phyloP scores from a whole-genome alignment of 345 rosid genomes.

The Aquilaria yunnanensis region DNA sequence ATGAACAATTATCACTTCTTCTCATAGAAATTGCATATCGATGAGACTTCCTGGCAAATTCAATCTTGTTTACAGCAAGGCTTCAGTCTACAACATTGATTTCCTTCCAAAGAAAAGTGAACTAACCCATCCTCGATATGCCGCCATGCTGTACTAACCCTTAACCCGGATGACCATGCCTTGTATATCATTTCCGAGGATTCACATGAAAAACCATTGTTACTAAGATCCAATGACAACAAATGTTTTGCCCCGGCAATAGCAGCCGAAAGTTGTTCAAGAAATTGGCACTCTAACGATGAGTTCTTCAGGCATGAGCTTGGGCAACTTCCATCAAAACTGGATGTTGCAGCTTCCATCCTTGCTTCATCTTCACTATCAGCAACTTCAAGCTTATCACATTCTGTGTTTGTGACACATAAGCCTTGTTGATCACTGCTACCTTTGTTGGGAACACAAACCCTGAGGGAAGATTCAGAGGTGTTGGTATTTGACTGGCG shows the following conservation, averaged over 20 bases:
- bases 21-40: no score
- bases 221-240: constrained; percentile 63
- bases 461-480: constrained; percentile 18
- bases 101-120: constrained; percentile 53
- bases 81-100: constrained; percentile 51
- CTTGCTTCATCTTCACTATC: constrained; percentile 71
- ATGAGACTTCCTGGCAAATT: not conserved
- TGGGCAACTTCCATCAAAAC: constrained; percentile 33
- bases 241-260: constrained; percentile 55
- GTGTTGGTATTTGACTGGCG: constrained; percentile 15
- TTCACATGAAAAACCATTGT: constrained; percentile 48
- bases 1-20: no score
- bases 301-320: constrained; percentile 42
- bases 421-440: constrained; percentile 17
- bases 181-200: constrained; percentile 42
- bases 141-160: constrained; percentile 35
- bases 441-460: constrained; percentile 15
- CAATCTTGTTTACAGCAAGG: constrained; percentile 75
- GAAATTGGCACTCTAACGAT: constrained; percentile 25
- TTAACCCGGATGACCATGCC: constrained; percentile 59
- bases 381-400: constrained; percentile 61
- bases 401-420: constrained; percentile 33
- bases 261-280: constrained; percentile 51
- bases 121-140: constrained; percentile 50
- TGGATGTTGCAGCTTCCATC: constrained; percentile 31